Evolutionary conservation across 2,329 filamentous ascomycete genomes (phyloP), one percentile per base, ranked within the genome.

Genomic region (Colletotrichum plurivorum): DNA sequence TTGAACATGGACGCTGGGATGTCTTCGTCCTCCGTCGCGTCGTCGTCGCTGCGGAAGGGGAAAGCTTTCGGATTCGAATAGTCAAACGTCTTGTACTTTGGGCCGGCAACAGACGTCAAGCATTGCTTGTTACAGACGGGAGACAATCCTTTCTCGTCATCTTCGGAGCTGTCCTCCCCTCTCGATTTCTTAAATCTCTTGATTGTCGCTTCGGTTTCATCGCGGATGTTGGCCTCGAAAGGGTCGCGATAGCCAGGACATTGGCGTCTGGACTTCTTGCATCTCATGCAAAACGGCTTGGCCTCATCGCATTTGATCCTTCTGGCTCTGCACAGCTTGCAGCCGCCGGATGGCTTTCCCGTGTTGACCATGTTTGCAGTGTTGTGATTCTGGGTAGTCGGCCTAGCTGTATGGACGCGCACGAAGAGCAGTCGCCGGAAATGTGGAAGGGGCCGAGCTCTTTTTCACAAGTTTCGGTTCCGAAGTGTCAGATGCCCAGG

Each of bases 271-370:
- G 72, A 70, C 49, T 75, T 75, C 36, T 63, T 72, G 64, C 73
- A 75, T 52, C 74, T 72, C 59, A 75, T 68, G 61, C 73, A 75
- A 36, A 69, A 71, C 4, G 73, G 73, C 61, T 72, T 75, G 46
- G 59, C 71, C 60, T 75, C 73, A 20, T 75, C 73, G 46, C 73
- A 75, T 54, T 74, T 75, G 52, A 75, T 75, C 22, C 73, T 69
- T 36, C 73, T 63, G 18, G 69, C 62, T 20, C 72, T 70, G 60
- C 73, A 75, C 36, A 75, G 60, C 56, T 75, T 75, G 68, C 73
- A 75, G 36, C 73, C 73, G 20, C 70, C 68, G 48, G 73, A 75
- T 39, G 73, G 73, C 52, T 75, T 74, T 51, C 73, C 73, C 6
- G 73, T 75, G 63, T 75, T 75, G 20, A 75, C 73, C 73, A 75